Percentiles rank a stretch among this genome's conserved stretches.
phyloP scores from a whole-genome alignment of 768 basidiomycete species.

The Sutorius australiensis region DNA sequence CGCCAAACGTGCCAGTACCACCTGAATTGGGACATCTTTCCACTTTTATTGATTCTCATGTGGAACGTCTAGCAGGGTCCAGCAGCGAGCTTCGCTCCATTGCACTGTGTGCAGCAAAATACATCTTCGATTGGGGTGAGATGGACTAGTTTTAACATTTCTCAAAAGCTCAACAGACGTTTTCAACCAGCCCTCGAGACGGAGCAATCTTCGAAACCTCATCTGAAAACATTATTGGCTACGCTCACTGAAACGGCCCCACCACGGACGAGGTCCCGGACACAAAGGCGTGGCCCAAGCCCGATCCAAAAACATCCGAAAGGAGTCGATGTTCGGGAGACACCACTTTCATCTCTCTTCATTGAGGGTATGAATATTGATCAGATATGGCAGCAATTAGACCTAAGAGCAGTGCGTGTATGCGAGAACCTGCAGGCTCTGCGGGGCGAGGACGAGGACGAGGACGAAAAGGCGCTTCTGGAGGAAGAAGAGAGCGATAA shows the following conservation, averaged over 20 bases:
- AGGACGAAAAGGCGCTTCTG: conserved; percentile 18
- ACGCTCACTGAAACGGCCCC: conserved; percentile 66
- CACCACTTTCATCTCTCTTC: conserved; percentile 74
- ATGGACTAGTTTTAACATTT: conserved; percentile 4
- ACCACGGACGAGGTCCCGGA: conserved; percentile 72
- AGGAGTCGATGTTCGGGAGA: conserved; percentile 42
- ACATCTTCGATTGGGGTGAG: conserved; percentile 73
- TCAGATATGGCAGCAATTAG: conserved; percentile 93
- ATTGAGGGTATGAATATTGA: conserved; percentile 77
- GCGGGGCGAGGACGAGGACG: conserved; percentile 45
- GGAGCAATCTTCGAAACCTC: conserved; percentile 60
- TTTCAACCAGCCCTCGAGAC: conserved; percentile 53
- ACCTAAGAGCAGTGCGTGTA: conserved; percentile 69
- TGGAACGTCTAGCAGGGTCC: conserved; percentile 54
- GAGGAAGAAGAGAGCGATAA: conserved; percentile 12
- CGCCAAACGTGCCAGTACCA: conserved; percentile 27
- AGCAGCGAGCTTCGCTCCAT: conserved; percentile 50
- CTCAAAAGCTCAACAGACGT: neutral
- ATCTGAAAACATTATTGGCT: conserved; percentile 61
- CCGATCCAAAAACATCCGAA: conserved; percentile 32
- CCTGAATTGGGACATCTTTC: conserved; percentile 49
- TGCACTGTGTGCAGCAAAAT: conserved; percentile 67
- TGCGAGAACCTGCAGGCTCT: conserved; percentile 68
- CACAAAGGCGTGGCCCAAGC: conserved; percentile 41
- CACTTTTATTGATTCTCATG: conserved; percentile 48